Evolutionary conservation across 169 alveolate species (phyloP).

Genomic region (Cryptosporidium parvum): DNA sequence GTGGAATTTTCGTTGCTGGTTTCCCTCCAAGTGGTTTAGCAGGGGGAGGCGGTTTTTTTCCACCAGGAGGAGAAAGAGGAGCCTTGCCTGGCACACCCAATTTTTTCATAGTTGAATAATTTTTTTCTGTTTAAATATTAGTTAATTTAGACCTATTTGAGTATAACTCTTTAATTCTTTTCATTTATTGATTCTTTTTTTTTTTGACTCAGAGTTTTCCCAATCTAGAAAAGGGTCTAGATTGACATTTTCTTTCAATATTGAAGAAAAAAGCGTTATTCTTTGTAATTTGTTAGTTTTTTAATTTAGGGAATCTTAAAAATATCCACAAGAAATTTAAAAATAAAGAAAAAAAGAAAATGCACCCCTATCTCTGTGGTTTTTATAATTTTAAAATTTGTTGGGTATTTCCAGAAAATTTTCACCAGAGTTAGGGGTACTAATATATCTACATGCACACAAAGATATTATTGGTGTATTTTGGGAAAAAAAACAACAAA

Average conservation of each 20-base stretch:
- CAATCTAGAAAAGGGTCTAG: constrained; percentile 3
- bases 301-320: too few species aligned
- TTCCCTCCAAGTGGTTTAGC: constrained; percentile 9
- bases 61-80: constrained; percentile 19
- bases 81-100: constrained; percentile 22
- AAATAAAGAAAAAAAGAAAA: not conserved
- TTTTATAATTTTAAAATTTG: too few species aligned
- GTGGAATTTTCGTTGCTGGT: not conserved
- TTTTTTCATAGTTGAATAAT: constrained; percentile 1
- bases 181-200: not conserved
- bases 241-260: constrained; percentile 4
- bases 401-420: not conserved
- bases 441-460: not conserved
- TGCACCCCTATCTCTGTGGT: not conserved
- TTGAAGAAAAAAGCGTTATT: too few species aligned
- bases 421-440: not conserved
- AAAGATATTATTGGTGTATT: too few species aligned
- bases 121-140: not conserved
- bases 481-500: not conserved
- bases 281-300: too few species aligned
- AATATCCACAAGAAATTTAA: not conserved
- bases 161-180: not conserved
- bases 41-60: constrained; percentile 10
- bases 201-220: not conserved
- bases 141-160: not conserved